Percentiles rank a stretch among this genome's conserved stretches.
Conservation (phyloP, 108 stramenopile genomes). For the Cyclotella baltica region DNA sequence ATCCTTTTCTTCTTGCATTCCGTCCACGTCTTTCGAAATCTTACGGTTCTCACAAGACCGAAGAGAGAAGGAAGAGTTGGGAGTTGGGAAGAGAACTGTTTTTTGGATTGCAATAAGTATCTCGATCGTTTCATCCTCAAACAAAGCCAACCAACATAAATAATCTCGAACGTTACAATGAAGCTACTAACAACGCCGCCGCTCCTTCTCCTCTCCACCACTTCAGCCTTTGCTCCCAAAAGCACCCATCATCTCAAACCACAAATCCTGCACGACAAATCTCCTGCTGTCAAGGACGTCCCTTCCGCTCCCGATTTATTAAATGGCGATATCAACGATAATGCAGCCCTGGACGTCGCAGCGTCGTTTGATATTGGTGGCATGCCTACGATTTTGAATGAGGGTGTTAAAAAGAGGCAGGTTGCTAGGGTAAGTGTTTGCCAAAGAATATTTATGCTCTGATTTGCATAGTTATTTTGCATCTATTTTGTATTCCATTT, state of each 20-base stretch:
- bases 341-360: not conserved
- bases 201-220: not conserved
- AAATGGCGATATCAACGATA: no score
- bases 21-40: not conserved
- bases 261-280: not conserved
- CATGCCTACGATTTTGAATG: slow-evolving; percentile 28
- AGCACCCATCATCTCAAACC: slow-evolving; percentile 5
- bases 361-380: slow-evolving; percentile 39
- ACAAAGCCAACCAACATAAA: not conserved
- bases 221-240: slow-evolving; percentile 4
- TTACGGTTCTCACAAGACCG: not conserved
- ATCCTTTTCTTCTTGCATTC: not conserved
- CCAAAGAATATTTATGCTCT: not conserved
- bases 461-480: not conserved
- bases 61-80: not conserved
- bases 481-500: not conserved
- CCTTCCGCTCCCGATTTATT: not conserved
- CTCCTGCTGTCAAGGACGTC: not conserved
- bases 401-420: slow-evolving; percentile 32
- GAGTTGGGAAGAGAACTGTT: not conserved
- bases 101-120: no score
- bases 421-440: slow-evolving; percentile 37
- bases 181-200: slow-evolving; percentile 17
- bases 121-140: not conserved
- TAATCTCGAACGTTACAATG: not conserved